Conservation (phyloP, 768 basidiomycete genomes). For the Boletus vermiculosoides region DNA sequence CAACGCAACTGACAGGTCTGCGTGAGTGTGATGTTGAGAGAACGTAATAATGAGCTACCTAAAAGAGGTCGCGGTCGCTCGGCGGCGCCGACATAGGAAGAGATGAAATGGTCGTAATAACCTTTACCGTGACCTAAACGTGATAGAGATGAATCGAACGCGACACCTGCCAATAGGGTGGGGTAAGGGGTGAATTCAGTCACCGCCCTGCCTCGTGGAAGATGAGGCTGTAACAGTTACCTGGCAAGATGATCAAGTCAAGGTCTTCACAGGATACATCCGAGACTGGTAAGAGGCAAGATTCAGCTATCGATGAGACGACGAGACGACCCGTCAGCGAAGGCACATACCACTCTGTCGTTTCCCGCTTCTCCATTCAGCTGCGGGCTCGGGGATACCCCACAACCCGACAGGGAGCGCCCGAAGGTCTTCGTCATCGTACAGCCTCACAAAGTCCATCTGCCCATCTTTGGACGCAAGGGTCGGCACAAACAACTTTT, state of each 20-base stretch:
- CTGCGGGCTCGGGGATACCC: conserved; percentile 72
- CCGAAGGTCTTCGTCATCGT: conserved; percentile 55
- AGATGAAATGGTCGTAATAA: conserved; percentile 76
- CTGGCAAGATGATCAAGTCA: conserved; percentile 69
- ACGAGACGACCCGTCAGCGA: background rate
- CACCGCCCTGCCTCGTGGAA: conserved; percentile 9
- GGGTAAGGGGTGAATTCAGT: conserved; percentile 7
- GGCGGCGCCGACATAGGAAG: conserved; percentile 45
- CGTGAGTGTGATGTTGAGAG: conserved; percentile 15
- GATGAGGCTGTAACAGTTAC: conserved; percentile 35
- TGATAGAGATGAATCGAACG: conserved; percentile 65
- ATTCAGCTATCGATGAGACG: conserved; percentile 1
- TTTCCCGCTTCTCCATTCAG: conserved; percentile 40
- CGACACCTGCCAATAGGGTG: conserved; percentile 51
- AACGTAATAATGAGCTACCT: conserved; percentile 41
- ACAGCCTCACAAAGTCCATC: conserved; percentile 70
- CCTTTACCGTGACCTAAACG: conserved; percentile 83
- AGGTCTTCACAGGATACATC: conserved; percentile 41
- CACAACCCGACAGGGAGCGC: conserved; percentile 60
- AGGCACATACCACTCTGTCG: conserved; percentile 51
- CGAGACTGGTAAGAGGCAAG: conserved; percentile 19
- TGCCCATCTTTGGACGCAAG: conserved; percentile 43
- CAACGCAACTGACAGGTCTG: conserved; percentile 51
- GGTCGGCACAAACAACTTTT: conserved; percentile 69
- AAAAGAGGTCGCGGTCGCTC: conserved; percentile 52